phyloP scores from a whole-genome alignment of 352 stramenopile genomes.

The Globisporangium apiculatum region DNA sequence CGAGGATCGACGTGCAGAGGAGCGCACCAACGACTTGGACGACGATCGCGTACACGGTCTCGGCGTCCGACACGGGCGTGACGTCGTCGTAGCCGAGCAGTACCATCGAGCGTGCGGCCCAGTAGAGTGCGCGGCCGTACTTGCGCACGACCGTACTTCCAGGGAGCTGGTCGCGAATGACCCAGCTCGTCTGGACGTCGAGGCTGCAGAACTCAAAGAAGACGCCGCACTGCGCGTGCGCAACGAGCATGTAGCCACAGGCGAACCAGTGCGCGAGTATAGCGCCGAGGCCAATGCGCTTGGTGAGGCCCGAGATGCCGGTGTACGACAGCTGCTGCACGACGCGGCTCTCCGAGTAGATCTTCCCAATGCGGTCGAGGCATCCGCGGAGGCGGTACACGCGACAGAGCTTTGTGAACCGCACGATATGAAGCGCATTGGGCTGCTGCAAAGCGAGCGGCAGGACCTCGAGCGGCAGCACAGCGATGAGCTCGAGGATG shows the following conservation, averaged over 20 bases:
- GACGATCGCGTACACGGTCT: constrained; percentile 46
- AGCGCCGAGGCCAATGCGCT: constrained; percentile 27
- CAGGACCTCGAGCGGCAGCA: constrained; percentile 51
- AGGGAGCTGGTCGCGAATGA: constrained; percentile 40
- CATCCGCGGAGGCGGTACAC: constrained; percentile 33
- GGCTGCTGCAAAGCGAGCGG: constrained; percentile 23
- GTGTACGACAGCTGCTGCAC: constrained; percentile 53
- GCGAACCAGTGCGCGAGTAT: constrained; percentile 47
- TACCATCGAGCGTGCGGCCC: constrained; percentile 48
- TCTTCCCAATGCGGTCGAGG: constrained; percentile 31
- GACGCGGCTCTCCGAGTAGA: constrained; percentile 41
- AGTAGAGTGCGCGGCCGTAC: constrained; percentile 55
- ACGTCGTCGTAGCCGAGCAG: constrained; percentile 61
- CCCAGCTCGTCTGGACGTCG: constrained; percentile 47
- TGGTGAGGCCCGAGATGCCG: constrained; percentile 39
- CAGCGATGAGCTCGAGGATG: constrained; percentile 36
- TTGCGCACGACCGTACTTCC: constrained; percentile 33
- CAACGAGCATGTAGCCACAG: constrained; percentile 68
- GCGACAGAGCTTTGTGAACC: constrained; percentile 52
- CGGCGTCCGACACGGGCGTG: constrained; percentile 40
- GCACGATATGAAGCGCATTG: constrained; percentile 54
- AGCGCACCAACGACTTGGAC: constrained; percentile 43
- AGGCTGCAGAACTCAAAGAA: constrained; percentile 37
- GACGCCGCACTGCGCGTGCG: constrained; percentile 46
- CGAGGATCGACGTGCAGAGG: constrained; percentile 49